Percentiles rank a stretch among this genome's conserved stretches.
phyloP scores from a whole-genome alignment of 768 basidiomycete genomes.

The Podaxis rugospora region DNA sequence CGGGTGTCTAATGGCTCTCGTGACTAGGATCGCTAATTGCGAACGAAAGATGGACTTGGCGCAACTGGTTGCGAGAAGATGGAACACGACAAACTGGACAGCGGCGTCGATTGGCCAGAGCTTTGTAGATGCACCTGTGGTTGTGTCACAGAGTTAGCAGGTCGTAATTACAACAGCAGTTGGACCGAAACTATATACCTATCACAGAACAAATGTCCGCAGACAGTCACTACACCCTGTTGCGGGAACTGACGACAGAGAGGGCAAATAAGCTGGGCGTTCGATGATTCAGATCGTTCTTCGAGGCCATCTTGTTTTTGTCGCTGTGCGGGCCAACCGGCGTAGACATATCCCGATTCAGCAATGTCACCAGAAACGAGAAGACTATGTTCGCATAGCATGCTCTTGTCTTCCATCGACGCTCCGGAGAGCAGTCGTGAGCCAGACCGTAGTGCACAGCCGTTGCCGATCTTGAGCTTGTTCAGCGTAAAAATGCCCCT shows the following conservation, averaged over 20 bases:
- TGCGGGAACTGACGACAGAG: conserved; percentile 28
- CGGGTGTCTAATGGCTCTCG: background rate
- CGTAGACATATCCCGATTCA: conserved; percentile 33
- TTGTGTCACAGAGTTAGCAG: background rate
- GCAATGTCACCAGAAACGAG: conserved; percentile 43
- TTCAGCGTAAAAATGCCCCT: conserved; percentile 42
- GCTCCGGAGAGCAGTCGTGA: conserved; percentile 45
- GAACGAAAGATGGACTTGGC: conserved; percentile 21
- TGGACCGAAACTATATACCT: conserved; percentile 13
- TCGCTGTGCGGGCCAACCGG: conserved; percentile 35
- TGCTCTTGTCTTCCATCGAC: conserved; percentile 44
- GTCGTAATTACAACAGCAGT: background rate
- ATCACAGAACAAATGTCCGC: conserved; percentile 28
- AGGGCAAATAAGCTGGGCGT: conserved; percentile 23
- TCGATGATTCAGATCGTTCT: conserved; percentile 10
- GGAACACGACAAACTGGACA: conserved; percentile 23
- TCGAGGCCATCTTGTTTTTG: background rate
- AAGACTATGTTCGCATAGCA: conserved; percentile 45
- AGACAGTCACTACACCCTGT: conserved; percentile 24
- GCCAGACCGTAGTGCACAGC: conserved; percentile 39
- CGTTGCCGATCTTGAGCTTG: conserved; percentile 34
- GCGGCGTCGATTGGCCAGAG: conserved; percentile 15
- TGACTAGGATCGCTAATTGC: conserved; percentile 5
- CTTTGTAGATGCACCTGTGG: conserved; percentile 17
- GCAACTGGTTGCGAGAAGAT: conserved; percentile 12